These are phyloP conservation scores for Pleurotus salmoneostramineus DNA, from an alignment of 768 basidiomycete genomes.

Conservation along the genomic window DNA sequence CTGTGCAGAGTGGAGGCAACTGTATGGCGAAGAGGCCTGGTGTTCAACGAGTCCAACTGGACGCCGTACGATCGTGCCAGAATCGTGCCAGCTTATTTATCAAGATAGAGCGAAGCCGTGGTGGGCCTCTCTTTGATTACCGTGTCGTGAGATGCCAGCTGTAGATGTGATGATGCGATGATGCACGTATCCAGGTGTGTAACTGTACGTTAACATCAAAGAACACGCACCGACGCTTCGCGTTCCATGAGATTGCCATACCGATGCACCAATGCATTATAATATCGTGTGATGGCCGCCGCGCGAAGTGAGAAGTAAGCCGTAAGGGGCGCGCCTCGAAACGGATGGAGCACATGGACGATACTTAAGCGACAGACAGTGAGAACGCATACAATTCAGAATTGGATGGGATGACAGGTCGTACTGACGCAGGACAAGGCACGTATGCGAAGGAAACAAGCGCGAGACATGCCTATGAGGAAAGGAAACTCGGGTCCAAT, in stretches of 20 bases:
- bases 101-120: background rate
- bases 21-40: no score
- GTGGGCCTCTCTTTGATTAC: slow-evolving; percentile 3
- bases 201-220: background rate
- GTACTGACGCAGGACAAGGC: background rate
- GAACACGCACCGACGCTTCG: background rate
- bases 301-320: background rate
- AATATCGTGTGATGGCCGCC: slow-evolving; percentile 1
- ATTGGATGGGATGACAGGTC: background rate
- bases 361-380: slow-evolving; percentile 1
- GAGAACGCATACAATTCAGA: background rate
- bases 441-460: background rate
- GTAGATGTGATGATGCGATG: background rate
- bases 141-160: slow-evolving; percentile 3
- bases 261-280: background rate
- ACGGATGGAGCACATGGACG: slow-evolving; percentile 4
- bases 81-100: background rate
- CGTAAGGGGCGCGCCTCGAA: background rate
- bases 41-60: no score
- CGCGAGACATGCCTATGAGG: background rate
- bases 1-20: no score
- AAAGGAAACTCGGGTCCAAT: no score
- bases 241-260: background rate
- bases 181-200: background rate
- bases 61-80: no score